Conservation (phyloP, 2,329 filamentous ascomycete genomes). For the Penicillium sclerotigenum region DNA sequence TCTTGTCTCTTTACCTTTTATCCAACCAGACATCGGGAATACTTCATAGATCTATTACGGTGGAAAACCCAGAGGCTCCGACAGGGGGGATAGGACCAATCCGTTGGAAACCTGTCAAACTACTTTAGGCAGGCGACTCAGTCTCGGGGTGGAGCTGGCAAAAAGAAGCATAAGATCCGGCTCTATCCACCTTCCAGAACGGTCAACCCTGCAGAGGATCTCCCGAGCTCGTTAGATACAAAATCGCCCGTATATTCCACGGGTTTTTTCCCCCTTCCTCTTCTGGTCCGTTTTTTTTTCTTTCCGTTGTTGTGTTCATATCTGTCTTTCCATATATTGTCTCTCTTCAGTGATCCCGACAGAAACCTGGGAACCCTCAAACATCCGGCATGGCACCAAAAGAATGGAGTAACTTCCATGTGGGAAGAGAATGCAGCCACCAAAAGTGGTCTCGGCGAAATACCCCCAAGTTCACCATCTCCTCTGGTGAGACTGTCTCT, state of each 20-base stretch:
- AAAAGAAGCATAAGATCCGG: constrained; percentile 25
- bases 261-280: neutral
- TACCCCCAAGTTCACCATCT: constrained; percentile 46
- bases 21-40: constrained; percentile 7
- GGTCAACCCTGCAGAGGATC: constrained; percentile 23
- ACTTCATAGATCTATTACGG: neutral
- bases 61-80: constrained; percentile 10
- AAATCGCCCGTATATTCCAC: constrained; percentile 5
- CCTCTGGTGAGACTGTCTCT: constrained; percentile 48
- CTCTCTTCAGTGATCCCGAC: constrained; percentile 16
- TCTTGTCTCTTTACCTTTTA: neutral
- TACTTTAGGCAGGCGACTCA: constrained; percentile 24
- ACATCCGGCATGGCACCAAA: constrained; percentile 14
- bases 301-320: neutral
- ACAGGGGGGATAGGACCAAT: neutral
- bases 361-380: constrained; percentile 9
- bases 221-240: constrained; percentile 4
- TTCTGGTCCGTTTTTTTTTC: constrained; percentile 2
- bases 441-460: constrained; percentile 51
- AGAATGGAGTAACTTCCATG: constrained; percentile 30
- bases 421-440: constrained; percentile 40
- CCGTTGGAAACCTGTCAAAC: constrained; percentile 17
- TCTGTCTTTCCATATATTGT: neutral
- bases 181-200: constrained; percentile 26
- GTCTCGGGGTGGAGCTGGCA: constrained; percentile 16